Base-by-base conservation (phyloP, 169 alveolate species). In the Babesia gibsoni region DNA sequence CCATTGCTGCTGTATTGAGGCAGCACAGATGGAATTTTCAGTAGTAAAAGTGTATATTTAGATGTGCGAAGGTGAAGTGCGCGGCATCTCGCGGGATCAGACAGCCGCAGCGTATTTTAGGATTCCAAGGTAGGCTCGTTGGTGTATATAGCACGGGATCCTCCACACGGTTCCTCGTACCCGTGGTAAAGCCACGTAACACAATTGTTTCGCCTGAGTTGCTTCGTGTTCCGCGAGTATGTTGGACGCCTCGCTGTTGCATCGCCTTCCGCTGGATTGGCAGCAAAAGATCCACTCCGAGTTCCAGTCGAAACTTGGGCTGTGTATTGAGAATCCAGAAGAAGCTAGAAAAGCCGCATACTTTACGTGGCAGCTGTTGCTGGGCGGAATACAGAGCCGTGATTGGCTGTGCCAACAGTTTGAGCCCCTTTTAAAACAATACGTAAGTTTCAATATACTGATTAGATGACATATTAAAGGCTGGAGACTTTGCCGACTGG, bases 401-500 rank as follows among this genome's bases (percentile, higher is more conserved):
- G 32, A 77, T 45, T 35, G 35, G 61, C 18, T 77, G 64, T 23
- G 75, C 10, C 57, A 57, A 32, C 61, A 52, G 22, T 52, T 77
- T 9, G 37, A 67, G 32, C 67, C 54, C 8, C 66, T 56, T 66
- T 52, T 77, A 22, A 30, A 30, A 6, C 59, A 54, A 43, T 68
- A 77, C 41, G 86, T 77, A 45, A 27, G 79, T 77, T 57, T 16
- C 27, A 4, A 0, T 0, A 1, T 10, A n/a, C 18, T 10, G n/a
- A n/a, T n/a, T 18, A 20, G 22, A 29, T 65, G 16, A 73, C 49
- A 30, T 29, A 5, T 14, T 29, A 12, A 35, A 77, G 86, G 86
- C 86, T 3, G 29, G 56, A 12, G 86, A 77, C 64, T 77, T 77
- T 39, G 63, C 86, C 25, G 86, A 77, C 16, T 77, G 86, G 86